Evolutionary conservation across 768 basidiomycete genomes (phyloP).

Genomic region (Kwoniella mangroviensis): DNA sequence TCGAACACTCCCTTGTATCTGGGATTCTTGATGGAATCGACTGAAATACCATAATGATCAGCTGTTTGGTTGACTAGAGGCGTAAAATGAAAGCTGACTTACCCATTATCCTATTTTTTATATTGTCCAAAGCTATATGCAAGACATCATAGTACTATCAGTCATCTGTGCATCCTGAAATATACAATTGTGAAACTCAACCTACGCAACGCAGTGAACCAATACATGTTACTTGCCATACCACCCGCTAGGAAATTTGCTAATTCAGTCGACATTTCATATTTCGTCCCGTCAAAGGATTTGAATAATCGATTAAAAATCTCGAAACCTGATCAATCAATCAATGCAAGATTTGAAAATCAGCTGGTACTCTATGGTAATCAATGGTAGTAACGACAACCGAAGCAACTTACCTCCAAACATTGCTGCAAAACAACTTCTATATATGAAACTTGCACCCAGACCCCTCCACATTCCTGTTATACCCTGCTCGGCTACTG

Average conservation of each 20-base stretch:
- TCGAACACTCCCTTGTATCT: conserved; percentile 62
- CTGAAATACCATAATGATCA: conserved; percentile 20
- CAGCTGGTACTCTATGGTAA: background rate
- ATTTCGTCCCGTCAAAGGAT: conserved; percentile 65
- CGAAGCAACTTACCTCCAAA: conserved; percentile 63
- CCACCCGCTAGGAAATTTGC: conserved; percentile 59
- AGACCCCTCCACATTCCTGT: conserved; percentile 76
- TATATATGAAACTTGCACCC: conserved; percentile 71
- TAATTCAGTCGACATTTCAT: conserved; percentile 61
- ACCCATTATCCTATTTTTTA: conserved; percentile 71
- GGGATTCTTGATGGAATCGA: conserved; percentile 51
- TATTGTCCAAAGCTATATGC: conserved; percentile 69
- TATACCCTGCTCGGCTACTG: conserved; percentile 68
- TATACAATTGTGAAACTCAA: no score
- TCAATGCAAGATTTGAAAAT: background rate
- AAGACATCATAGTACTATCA: conserved; percentile 5
- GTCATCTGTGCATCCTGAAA: no score
- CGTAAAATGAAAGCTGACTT: conserved; percentile 32
- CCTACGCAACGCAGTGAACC: conserved; percentile 52
- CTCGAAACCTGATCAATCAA: conserved; percentile 57
- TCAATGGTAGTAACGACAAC: background rate
- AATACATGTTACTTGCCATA: conserved; percentile 55
- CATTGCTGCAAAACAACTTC: conserved; percentile 74
- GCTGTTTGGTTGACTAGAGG: background rate
- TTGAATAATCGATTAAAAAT: conserved; percentile 68